These are phyloP conservation scores for Karstenula rhodostoma DNA, from an alignment of 2,329 filamentous ascomycete species.

Conservation along the genomic window DNA sequence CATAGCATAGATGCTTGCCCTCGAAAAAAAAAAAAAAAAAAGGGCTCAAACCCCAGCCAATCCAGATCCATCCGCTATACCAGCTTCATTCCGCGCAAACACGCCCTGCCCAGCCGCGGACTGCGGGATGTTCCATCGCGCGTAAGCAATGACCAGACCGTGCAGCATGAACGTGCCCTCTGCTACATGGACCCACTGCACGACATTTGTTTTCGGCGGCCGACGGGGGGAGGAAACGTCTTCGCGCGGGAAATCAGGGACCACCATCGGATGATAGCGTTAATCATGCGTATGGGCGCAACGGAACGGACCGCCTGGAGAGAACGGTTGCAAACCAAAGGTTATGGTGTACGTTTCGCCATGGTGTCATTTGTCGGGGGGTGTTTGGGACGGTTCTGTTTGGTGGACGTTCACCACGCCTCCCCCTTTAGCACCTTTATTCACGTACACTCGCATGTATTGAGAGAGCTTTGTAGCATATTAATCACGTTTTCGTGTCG, in stretches of 20 bases:
- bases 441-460: neutral
- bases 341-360: neutral
- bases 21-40: constrained; percentile 48
- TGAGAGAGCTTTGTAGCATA: no score
- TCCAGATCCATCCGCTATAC: constrained; percentile 54
- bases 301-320: neutral
- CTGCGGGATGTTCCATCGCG: constrained; percentile 53
- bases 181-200: constrained; percentile 57
- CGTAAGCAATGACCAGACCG: constrained; percentile 55
- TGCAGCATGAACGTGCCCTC: constrained; percentile 59
- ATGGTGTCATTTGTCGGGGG: neutral
- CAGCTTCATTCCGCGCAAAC: constrained; percentile 47
- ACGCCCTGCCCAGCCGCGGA: constrained; percentile 33
- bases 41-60: constrained; percentile 54
- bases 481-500: no score
- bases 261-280: neutral
- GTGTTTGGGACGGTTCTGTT: neutral
- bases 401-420: neutral
- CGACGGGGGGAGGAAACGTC: constrained; percentile 36
- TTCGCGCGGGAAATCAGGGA: neutral
- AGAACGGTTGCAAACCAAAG: neutral
- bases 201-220: constrained; percentile 44
- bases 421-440: no score
- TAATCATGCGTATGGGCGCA: neutral
- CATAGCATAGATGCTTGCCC: constrained; percentile 52